A percentile compares a stretch with the other conserved stretches of the same genome.
Conservation (phyloP, 257 asterid species). For the Schizonepeta tenuifolia region DNA sequence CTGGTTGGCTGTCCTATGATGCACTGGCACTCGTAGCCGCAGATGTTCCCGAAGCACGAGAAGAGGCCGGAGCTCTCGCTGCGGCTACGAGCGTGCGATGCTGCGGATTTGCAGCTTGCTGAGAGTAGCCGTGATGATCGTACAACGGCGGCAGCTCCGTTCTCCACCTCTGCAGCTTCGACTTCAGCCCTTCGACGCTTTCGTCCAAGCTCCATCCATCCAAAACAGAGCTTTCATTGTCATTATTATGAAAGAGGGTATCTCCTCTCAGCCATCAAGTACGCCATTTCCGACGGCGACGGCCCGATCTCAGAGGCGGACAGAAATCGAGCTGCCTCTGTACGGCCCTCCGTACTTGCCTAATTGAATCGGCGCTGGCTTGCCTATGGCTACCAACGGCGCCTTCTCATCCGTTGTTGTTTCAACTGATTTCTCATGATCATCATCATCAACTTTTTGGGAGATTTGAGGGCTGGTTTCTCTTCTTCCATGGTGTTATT, state of each 20-base stretch:
- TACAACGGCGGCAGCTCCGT: slow-evolving; percentile 56
- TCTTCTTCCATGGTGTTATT: neutral
- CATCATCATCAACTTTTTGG: slow-evolving; percentile 32
- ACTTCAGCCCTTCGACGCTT: slow-evolving; percentile 61
- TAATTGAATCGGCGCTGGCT: neutral
- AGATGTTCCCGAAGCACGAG: slow-evolving; percentile 64
- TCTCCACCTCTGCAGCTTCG: slow-evolving; percentile 78
- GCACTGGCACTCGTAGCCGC: slow-evolving; percentile 61
- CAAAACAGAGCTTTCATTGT: slow-evolving; percentile 63
- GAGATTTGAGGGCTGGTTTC: neutral
- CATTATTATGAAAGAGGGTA: slow-evolving; percentile 40
- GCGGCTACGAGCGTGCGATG: slow-evolving; percentile 32
- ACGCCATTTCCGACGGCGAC: slow-evolving; percentile 72
- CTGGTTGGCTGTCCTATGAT: slow-evolving; percentile 50
- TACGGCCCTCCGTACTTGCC: slow-evolving; percentile 20
- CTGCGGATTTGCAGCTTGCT: slow-evolving; percentile 39
- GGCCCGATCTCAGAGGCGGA: slow-evolving; percentile 71
- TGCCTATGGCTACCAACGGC: neutral
- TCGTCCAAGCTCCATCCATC: slow-evolving; percentile 75
- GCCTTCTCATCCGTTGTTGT: neutral
- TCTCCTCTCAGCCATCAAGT: slow-evolving; percentile 48
- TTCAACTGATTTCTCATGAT: slow-evolving; percentile 27
- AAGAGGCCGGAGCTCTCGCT: slow-evolving; percentile 41
- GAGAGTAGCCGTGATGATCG: slow-evolving; percentile 46
- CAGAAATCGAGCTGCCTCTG: slow-evolving; percentile 38